A percentile compares a stretch with the other conserved stretches of the same genome.
These are phyloP conservation scores for Chaetomidium leptoderma DNA, from an alignment of 495 filamentous ascomycete species.

Conservation along the genomic window DNA sequence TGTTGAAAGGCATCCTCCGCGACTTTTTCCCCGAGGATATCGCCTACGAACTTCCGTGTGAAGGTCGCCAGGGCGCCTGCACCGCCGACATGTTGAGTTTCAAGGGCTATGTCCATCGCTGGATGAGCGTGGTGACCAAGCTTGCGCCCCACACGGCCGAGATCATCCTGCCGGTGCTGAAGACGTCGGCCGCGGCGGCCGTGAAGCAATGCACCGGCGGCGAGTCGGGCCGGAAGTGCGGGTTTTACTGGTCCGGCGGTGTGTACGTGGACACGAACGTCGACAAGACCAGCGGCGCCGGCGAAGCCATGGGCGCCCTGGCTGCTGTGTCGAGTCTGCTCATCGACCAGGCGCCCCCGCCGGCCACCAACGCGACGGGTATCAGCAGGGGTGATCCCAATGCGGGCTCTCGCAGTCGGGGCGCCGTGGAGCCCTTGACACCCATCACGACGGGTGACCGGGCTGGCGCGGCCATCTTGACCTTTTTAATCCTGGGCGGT, in stretches of 20 bases:
- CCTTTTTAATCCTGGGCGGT: constrained; percentile 24
- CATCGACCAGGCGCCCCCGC: constrained; percentile 26
- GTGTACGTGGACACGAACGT: constrained; percentile 64
- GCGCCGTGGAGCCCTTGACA: neutral
- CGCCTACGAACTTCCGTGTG: constrained; percentile 69
- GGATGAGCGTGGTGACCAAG: constrained; percentile 69
- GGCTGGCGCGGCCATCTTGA: constrained; percentile 30
- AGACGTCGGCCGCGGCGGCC: constrained; percentile 59
- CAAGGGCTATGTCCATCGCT: constrained; percentile 76
- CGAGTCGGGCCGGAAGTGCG: constrained; percentile 52
- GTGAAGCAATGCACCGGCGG: constrained; percentile 64
- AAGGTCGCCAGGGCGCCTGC: constrained; percentile 54
- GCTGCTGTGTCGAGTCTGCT: constrained; percentile 57
- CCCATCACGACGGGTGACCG: constrained; percentile 28
- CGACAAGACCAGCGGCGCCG: constrained; percentile 57
- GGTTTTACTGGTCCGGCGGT: constrained; percentile 46
- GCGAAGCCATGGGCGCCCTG: constrained; percentile 66
- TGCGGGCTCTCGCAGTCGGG: constrained; percentile 22
- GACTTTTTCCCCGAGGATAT: constrained; percentile 55
- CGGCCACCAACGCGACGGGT: constrained; percentile 27
- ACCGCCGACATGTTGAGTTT: constrained; percentile 73
- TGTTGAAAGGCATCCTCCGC: constrained; percentile 55
- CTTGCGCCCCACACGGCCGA: constrained; percentile 61
- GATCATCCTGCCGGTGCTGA: constrained; percentile 57
- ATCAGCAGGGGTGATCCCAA: constrained; percentile 27